Base-by-base conservation (phyloP, 2,329 filamentous ascomycete species). In the Cytospora paraplurivora region DNA sequence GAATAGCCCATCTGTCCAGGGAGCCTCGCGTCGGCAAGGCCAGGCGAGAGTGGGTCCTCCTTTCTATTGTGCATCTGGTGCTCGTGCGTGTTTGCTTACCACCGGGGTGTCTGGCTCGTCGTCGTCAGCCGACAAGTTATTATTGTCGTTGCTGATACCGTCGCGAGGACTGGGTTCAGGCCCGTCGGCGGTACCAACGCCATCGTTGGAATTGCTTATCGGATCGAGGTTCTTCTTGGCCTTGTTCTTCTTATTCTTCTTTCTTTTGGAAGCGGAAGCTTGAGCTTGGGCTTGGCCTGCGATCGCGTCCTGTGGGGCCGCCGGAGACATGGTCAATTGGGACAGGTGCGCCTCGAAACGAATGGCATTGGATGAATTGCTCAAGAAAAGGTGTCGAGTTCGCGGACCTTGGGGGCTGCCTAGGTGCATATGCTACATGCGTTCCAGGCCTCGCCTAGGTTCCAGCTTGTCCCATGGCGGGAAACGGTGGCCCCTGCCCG, bases 271-370 rank as follows among this genome's bases (percentile, higher is more conserved):
- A 52, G 27, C 49, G 35, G 59, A 34, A 54, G 52, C 59, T 55
- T 61, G 59, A 32, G 50, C 54, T 57, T 61, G 64, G 32, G 63
- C 54, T 59, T 64, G 56, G 56, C 55, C 58, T 56, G 65, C 33
- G 33, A 64, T 59, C 50, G 65, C 62, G 47, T 67, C 65, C 33
- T 64, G 58, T 62, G 65, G 65, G 50, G 65, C 65, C 50, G 59
- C 65, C 59, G 65, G 62, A 65, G 65, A 67, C 65, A 67, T 67
- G 65, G 44, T 66, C 64, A 64, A 59, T 64, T 66, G 59, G 64
- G 55, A 64, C 49, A 55, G 37, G 53, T 57, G 59, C 65, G 65
- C 62, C 65, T 62, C 47, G 38, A 47, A 59, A 58, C 53, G 56
- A 59, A 57, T 44, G 58, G 64, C 62, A 66, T 66, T 62, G 62